Evolutionary conservation across 2,329 filamentous ascomycete species (phyloP).

Genomic region (Seiridium unicorne): DNA sequence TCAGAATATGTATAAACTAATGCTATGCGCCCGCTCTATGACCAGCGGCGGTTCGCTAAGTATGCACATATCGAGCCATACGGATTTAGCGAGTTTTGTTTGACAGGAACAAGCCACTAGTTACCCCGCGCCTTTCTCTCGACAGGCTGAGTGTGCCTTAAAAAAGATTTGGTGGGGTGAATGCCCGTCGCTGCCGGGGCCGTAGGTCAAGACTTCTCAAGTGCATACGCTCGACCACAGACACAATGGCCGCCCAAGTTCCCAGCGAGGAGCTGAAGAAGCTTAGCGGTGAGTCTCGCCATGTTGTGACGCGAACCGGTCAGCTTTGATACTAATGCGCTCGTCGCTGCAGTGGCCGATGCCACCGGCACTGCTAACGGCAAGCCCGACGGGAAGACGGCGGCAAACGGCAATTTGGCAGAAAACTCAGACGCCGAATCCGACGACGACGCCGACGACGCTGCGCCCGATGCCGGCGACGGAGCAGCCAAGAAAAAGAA

Average conservation of each 20-base stretch:
- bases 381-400: slow-evolving; percentile 35
- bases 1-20: too few species aligned
- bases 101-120: too few species aligned
- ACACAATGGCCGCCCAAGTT: slow-evolving; percentile 38
- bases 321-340: background rate
- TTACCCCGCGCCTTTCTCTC: background rate
- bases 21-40: too few species aligned
- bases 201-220: background rate
- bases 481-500: slow-evolving; percentile 68
- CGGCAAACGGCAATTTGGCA: slow-evolving; percentile 35
- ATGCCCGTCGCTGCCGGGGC: background rate
- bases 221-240: background rate
- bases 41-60: too few species aligned
- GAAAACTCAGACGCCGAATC: slow-evolving; percentile 47
- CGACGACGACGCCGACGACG: slow-evolving; percentile 51
- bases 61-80: too few species aligned
- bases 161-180: slow-evolving; percentile 1
- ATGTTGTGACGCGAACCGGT: background rate
- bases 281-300: slow-evolving; percentile 33
- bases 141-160: background rate
- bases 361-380: slow-evolving; percentile 32
- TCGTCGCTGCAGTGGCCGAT: slow-evolving; percentile 33
- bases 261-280: slow-evolving; percentile 39
- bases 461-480: slow-evolving; percentile 27
- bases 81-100: too few species aligned